phyloP scores from a whole-genome alignment of 805 yeast genomes.

The Phaffomyces opuntiae region DNA sequence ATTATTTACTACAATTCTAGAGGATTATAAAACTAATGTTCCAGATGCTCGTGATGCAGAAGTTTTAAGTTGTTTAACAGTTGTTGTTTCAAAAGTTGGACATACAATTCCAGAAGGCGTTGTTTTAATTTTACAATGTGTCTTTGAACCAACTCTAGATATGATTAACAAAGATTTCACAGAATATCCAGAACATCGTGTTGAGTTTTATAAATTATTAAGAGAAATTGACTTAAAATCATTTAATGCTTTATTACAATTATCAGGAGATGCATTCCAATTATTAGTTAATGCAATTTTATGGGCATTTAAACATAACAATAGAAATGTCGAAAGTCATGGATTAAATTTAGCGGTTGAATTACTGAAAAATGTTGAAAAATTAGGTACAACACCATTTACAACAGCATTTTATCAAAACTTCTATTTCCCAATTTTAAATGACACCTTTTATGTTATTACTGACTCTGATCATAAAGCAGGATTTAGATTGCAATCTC shows the following conservation, averaged over 20 bases:
- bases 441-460: constrained; percentile 87
- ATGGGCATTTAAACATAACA: constrained; percentile 98
- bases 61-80: constrained; percentile 90
- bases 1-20: constrained; percentile 74
- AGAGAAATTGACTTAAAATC: constrained; percentile 82
- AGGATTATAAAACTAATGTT: constrained; percentile 80
- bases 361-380: constrained; percentile 76
- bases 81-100: constrained; percentile 83
- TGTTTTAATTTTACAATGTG: constrained; percentile 77
- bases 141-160: constrained; percentile 87
- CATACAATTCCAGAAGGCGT: constrained; percentile 85
- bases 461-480: constrained; percentile 98
- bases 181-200: constrained; percentile 96
- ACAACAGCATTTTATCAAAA: constrained; percentile 82
- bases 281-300: constrained; percentile 86
- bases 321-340: constrained; percentile 91
- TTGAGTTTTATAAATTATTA: constrained; percentile 86
- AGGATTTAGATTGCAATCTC: constrained; percentile 85
- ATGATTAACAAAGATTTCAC: constrained; percentile 95
- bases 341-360: constrained; percentile 84
- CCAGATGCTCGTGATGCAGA: constrained; percentile 98
- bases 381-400: constrained; percentile 59
- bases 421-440: constrained; percentile 80
- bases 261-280: constrained; percentile 90
- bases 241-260: constrained; percentile 77